phyloP scores from a whole-genome alignment of 495 filamentous ascomycete genomes.

The Aspergillus biplanus region DNA sequence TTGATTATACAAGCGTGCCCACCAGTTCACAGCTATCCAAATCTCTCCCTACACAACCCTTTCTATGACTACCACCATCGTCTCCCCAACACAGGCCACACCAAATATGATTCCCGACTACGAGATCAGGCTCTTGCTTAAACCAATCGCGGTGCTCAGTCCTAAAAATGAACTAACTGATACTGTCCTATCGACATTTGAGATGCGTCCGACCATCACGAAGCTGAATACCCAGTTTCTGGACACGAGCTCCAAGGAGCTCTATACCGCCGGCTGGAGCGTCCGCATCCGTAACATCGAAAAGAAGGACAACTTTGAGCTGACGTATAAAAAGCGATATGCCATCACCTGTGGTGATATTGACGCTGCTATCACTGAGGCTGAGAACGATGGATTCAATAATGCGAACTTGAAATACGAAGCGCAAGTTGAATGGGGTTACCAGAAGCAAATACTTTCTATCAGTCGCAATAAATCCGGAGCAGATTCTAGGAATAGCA shows the following conservation, averaged over 20 bases:
- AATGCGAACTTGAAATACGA: constrained; percentile 18
- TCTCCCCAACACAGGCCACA: constrained; percentile 7
- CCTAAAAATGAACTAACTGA: constrained; percentile 12
- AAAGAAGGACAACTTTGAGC: constrained; percentile 18
- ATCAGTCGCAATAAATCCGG: constrained; percentile 19
- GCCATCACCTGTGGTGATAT: constrained; percentile 13
- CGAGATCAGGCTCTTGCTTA: constrained; percentile 19
- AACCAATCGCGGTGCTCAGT: constrained; percentile 16
- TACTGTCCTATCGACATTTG: constrained; percentile 15
- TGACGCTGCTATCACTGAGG: constrained; percentile 15
- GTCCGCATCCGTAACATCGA: constrained; percentile 20
- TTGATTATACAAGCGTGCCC: no score
- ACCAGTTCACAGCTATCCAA: no score
- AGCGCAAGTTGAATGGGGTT: constrained; percentile 24
- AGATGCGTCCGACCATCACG: not conserved
- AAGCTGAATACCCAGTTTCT: constrained; percentile 22
- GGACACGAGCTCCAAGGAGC: constrained; percentile 16
- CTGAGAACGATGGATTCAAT: constrained; percentile 21
- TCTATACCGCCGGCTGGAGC: constrained; percentile 22
- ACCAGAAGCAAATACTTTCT: constrained; percentile 19
- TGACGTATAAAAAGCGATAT: constrained; percentile 25
- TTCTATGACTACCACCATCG: constrained; percentile 6
- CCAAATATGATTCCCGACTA: constrained; percentile 22
- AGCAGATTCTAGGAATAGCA: constrained; percentile 11
- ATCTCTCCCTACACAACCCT: not conserved